These are phyloP conservation scores for Stellera chamaejasme DNA, from an alignment of 345 rosid genomes.

Conservation along the genomic window DNA sequence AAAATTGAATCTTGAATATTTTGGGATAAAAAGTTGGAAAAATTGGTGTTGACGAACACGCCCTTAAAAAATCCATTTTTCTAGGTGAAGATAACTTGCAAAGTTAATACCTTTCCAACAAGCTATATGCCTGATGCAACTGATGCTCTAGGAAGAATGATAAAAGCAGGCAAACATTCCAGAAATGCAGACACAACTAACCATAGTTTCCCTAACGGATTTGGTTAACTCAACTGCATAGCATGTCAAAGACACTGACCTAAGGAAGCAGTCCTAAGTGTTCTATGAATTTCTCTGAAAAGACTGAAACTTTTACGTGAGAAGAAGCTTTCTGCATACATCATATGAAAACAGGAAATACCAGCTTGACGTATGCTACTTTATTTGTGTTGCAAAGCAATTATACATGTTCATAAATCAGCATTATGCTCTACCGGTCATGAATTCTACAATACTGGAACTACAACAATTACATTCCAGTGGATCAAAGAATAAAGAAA, in stretches of 20 bases:
- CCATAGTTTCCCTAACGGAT: background rate
- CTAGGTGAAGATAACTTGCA: too few relatives aligned
- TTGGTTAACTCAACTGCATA: background rate
- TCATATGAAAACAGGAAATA: background rate
- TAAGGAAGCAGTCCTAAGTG: too few relatives aligned
- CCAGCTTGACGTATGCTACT: conserved; percentile 19
- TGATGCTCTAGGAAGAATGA: background rate
- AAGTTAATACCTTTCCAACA: too few relatives aligned
- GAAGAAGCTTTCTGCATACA: too few relatives aligned
- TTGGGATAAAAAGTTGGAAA: too few relatives aligned
- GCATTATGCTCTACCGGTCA: conserved; percentile 30
- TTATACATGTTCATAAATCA: conserved; percentile 38
- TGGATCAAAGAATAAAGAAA: conserved; percentile 10
- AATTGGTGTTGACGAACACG: too few relatives aligned
- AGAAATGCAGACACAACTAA: background rate
- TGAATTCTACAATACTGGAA: conserved; percentile 32
- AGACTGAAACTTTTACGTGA: too few relatives aligned
- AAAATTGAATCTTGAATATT: too few relatives aligned
- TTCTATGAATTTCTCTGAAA: too few relatives aligned
- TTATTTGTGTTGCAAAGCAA: conserved; percentile 35
- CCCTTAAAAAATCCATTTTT: too few relatives aligned
- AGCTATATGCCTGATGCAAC: background rate
- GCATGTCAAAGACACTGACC: too few relatives aligned
- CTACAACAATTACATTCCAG: conserved; percentile 41
- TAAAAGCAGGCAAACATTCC: background rate